A percentile compares a stretch with the other conserved stretches of the same genome.
These are phyloP conservation scores for Annulohypoxylon nitens DNA, from an alignment of 495 filamentous ascomycete genomes.

Conservation along the genomic window DNA sequence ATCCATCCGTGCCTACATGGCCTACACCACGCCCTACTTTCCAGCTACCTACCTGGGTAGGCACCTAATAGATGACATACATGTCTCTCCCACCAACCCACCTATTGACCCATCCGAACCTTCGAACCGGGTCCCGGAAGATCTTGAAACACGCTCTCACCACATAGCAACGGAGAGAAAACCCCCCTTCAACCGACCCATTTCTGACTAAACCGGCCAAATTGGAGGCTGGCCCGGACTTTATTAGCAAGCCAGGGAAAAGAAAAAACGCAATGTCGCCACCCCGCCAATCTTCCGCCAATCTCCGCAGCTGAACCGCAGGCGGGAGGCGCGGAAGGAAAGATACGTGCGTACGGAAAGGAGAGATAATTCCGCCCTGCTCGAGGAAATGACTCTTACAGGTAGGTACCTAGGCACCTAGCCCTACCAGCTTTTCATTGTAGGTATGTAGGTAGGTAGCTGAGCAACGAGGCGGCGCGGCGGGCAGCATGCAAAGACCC, in stretches of 20 bases:
- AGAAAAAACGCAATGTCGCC: background rate
- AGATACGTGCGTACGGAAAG: background rate
- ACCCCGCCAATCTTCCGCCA: background rate
- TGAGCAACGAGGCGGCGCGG: background rate
- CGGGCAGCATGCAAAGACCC: background rate
- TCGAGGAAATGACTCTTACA: background rate
- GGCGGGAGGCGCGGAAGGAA: constrained; percentile 7
- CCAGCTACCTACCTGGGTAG: background rate
- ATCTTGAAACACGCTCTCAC: background rate
- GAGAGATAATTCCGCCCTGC: background rate
- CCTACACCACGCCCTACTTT: no score
- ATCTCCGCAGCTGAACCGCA: constrained; percentile 13
- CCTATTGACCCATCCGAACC: background rate
- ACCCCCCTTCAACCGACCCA: background rate
- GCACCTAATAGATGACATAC: background rate
- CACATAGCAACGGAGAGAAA: background rate
- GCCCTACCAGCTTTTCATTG: no score
- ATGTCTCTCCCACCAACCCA: background rate
- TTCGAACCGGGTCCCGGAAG: constrained; percentile 10
- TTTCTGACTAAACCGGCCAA: background rate
- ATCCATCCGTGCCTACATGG: no score
- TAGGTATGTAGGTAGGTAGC: no score
- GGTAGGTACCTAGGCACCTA: background rate
- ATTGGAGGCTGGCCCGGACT: background rate
- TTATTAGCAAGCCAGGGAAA: background rate